Base-by-base conservation (phyloP, 768 basidiomycete species). In the Naematelia encephala region DNA sequence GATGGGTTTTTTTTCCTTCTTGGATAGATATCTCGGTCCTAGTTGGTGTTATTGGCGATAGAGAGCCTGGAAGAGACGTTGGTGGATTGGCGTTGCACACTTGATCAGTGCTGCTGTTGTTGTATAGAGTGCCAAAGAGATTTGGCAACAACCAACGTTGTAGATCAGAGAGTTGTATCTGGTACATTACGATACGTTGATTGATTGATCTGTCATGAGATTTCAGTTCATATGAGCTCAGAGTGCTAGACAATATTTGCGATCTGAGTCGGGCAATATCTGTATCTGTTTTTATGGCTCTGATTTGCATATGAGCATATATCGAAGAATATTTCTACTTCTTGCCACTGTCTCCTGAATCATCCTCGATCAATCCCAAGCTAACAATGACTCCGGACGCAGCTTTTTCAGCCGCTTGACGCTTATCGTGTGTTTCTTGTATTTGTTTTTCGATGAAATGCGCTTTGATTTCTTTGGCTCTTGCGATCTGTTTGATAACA, bases 371-470 rank as follows among this genome's bases (percentile, higher is more conserved):
- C 60, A 91, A 79, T 0, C 89, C 90, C 11, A 92, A 82, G 5
- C 86, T 84, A 4, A 87, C 84, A 54, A 88, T 85, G 8, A 84
- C 87, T 0, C 87, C 87, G 66, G 87, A 87, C 1, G 87, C 85
- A 16, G 86, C 80, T 42, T 86, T 81, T 59, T 88, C 86, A 0
- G 87, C 86, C 4, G 82, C 81, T 66, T 91, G 87, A 63, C 85
- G 83, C 5, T 85, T 85, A 63, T 88, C 87, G 53, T 82, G 84
- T 22, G 85, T 83, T 63, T 85, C 82, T 54, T 83, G 82, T 44
- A 44, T 49, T 27, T 52, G 54, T 68, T 87, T 82, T 57, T 76
- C 66, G 62, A 87, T 80, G 69, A 86, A 87, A 70, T 90, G 87
- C 19, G 82, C 80, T 74, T 88, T 86, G 70, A 91, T 80, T 12